Base-by-base conservation (phyloP, 2,329 filamentous ascomycete genomes). In the Sphaceloma murrayae region DNA sequence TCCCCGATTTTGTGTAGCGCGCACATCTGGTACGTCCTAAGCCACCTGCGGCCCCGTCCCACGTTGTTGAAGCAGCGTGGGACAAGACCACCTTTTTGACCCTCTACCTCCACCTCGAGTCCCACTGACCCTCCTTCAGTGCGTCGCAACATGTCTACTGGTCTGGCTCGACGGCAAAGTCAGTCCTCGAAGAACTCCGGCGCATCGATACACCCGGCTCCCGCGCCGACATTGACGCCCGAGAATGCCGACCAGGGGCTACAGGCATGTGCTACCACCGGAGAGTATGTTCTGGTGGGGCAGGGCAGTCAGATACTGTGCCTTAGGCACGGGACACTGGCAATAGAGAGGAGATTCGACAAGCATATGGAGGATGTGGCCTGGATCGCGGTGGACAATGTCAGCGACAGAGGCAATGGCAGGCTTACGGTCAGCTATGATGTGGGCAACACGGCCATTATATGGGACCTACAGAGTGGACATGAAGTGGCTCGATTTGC, bases 401-500 rank as follows among this genome's bases (percentile, higher is more conserved):
- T 85, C 46, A 95, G 88, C 62, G 88, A 95, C 53, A 69, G 78
- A 49, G 88, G 88, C 2, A 80, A 82, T 1, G 91, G 89, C 19
- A 74, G 88, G 51, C 67, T 94, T 48, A 87, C 94, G 2, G 85
- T 94, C 49, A 96, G 87, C 66, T 95, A 94, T 57, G 91, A 98
- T 69, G 76, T 77, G 13, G 82, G 85, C 27, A 85, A 89, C 62
- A 94, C 85, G 1, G 86, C 88, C 3, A 94, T 96, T 58, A 85
- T 96, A 5, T 98, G 91, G 91, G 89, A 98, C 64, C 72, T 95
- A 49, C 78, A 93, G 67, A 93, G 86, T 0, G 91, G 91, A 38
- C 80, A 87, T 48, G 87, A 95, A 63, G 75, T 95, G 47, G 80
- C 89, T 29, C 77, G 88, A n/a, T 96, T 96, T 66, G 80, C 82